These are phyloP conservation scores for Amaranthus cruentus DNA, from an alignment of 148 eudicot genomes.

Conservation along the genomic window DNA sequence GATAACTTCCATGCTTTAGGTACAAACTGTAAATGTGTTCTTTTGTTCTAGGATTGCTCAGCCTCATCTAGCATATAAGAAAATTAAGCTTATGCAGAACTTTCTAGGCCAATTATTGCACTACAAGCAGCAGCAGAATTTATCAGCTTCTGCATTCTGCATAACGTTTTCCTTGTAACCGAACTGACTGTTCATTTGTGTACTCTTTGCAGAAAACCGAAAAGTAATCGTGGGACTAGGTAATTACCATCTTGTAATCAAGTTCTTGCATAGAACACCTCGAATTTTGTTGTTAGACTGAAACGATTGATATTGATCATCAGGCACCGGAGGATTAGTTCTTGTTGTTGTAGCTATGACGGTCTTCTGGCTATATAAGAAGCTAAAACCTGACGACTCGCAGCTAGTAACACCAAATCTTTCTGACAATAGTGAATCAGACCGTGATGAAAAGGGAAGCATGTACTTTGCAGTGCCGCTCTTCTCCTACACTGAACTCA, in stretches of 20 bases:
- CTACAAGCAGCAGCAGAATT: too few relatives aligned
- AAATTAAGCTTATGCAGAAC: too few relatives aligned
- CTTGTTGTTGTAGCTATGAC: conserved; percentile 6
- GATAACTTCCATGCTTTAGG: too few relatives aligned
- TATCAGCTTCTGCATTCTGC: too few relatives aligned
- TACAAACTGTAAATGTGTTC: too few relatives aligned
- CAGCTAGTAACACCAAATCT: conserved; percentile 4
- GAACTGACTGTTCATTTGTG: not conserved
- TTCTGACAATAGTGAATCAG: conserved; percentile 16
- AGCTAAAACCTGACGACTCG: conserved; percentile 1
- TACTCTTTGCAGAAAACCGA: conserved; percentile 6
- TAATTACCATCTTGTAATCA: not conserved
- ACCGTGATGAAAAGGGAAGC: conserved; percentile 29
- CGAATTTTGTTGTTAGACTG: not conserved
- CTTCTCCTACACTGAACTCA: conserved; percentile 44
- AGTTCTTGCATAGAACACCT: not conserved
- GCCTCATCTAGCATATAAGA: too few relatives aligned
- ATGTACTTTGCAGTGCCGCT: conserved; percentile 32
- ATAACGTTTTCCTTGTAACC: too few relatives aligned
- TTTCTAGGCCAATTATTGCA: too few relatives aligned
- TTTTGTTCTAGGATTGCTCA: too few relatives aligned
- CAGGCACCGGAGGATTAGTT: conserved; percentile 19
- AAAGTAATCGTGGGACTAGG: conserved; percentile 4
- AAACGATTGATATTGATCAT: too few relatives aligned
- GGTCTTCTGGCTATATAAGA: conserved; percentile 20